Base-by-base conservation (phyloP, 441 rosid species). In the Erodium trifolium region DNA sequence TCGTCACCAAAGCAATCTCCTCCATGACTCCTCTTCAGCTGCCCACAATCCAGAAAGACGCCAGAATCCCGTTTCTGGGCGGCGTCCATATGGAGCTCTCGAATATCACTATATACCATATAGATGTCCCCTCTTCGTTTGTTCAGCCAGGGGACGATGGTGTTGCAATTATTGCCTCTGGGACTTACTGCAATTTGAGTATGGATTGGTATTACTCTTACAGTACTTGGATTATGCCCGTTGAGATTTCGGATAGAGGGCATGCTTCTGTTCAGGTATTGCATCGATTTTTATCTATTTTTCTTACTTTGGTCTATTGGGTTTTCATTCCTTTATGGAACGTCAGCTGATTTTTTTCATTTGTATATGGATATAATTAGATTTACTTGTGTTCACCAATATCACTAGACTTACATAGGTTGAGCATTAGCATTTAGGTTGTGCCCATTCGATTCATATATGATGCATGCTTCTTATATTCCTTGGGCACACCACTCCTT, bases 131-230 rank as follows among this genome's bases (percentile, higher is more conserved):
- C 76, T 77, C 87, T 49, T 87, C 98, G 12, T 62, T 49, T 57
- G 83, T 85, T 70, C 68, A 78, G 78, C 81, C 87, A 1, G 85
- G 89, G 37, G 83, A 77, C 2, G 78, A 34, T 37, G 92, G 92
- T 35, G 68, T 92, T 41, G 41, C 73, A 35, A 65, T 92, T 16
- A 76, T 85, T 77, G 88, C 82, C 73, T 82, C 84, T 2, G 89
- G 84, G 34, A 88, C 91, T 19, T 80, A 84, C 3, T 93, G 92
- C 9, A 71, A 86, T 79, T 77, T 88, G 79, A 82, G 80, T 69
- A 82, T 90, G 95, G 84, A 81, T 7, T 92, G 98, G 98, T 76
- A 72, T 67, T 90, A 92, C 74, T 76, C 88, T 70, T 87, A 90
- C 68, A 78, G 69, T 63, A 73, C 80, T 69, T 84, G 91, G 86